These are phyloP conservation scores for Conringia planisiliqua DNA, from an alignment of 345 rosid genomes.

Conservation along the genomic window DNA sequence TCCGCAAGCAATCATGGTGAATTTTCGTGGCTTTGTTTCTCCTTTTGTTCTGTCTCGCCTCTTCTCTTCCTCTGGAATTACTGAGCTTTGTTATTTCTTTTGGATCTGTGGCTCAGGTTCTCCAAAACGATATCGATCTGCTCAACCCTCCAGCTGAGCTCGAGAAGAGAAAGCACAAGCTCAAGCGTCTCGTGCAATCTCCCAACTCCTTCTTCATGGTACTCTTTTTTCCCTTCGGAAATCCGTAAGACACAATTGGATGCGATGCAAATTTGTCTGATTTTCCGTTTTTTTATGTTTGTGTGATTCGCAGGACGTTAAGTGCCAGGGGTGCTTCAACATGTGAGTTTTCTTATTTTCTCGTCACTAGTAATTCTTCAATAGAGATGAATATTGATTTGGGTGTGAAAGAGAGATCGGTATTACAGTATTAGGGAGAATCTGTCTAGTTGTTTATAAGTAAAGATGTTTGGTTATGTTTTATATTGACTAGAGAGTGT, in stretches of 20 bases:
- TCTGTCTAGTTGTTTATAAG: neutral
- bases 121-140: conserved; percentile 51
- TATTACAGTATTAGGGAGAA: neutral
- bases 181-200: conserved; percentile 53
- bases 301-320: conserved; percentile 38
- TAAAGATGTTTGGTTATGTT: neutral
- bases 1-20: conserved; percentile 14
- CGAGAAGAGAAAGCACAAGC: conserved; percentile 59
- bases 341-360: conserved; percentile 22
- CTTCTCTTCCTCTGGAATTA: neutral
- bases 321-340: conserved; percentile 52
- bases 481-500: neutral
- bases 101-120: conserved; percentile 37
- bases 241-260: neutral
- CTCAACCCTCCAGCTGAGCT: conserved; percentile 51
- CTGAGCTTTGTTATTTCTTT: neutral
- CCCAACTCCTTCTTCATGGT: conserved; percentile 58
- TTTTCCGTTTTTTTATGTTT: neutral
- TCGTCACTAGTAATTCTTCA: neutral
- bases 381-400: too few species aligned
- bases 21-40: neutral
- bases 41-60: neutral
- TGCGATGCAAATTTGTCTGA: neutral
- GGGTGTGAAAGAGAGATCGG: neutral
- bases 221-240: neutral